These are phyloP conservation scores for Cladobotryum mycophilum DNA, from an alignment of 2,329 filamentous ascomycete genomes.

Conservation along the genomic window DNA sequence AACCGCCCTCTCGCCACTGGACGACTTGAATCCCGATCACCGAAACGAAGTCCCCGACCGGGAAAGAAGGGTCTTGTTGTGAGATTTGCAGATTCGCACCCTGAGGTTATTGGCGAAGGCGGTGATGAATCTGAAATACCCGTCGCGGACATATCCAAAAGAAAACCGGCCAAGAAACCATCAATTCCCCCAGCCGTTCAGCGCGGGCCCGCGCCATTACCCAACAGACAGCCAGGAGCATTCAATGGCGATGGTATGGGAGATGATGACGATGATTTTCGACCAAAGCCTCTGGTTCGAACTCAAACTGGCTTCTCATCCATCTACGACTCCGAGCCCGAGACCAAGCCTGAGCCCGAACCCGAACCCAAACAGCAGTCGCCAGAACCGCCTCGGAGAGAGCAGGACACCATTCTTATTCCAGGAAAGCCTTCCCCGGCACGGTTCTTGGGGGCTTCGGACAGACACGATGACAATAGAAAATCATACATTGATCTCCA, in stretches of 20 bases:
- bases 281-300: conserved; percentile 48
- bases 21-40: conserved; percentile 37
- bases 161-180: conserved; percentile 38
- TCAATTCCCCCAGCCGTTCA: conserved; percentile 25
- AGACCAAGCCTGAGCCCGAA: conserved; percentile 6
- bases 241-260: conserved; percentile 3
- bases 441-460: conserved; percentile 37
- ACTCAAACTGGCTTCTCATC: conserved; percentile 51
- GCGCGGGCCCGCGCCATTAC: conserved; percentile 9
- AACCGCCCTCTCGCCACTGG: conserved; percentile 35
- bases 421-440: conserved; percentile 30
- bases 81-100: conserved; percentile 63
- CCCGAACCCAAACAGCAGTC: conserved; percentile 12
- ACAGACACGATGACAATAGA: conserved; percentile 44
- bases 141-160: conserved; percentile 62
- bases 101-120: conserved; percentile 83
- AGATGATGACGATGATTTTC: conserved; percentile 40
- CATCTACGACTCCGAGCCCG: conserved; percentile 18
- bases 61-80: conserved; percentile 65
- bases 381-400: background rate
- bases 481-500: conserved; percentile 54
- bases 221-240: conserved; percentile 1
- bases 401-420: conserved; percentile 20
- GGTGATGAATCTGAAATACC: conserved; percentile 78
- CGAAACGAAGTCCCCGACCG: conserved; percentile 38